A percentile compares a stretch with the other conserved stretches of the same genome.
Evolutionary conservation across 129 eudicot genomes (phyloP).

Genomic region (Scalesia atractyloides): DNA sequence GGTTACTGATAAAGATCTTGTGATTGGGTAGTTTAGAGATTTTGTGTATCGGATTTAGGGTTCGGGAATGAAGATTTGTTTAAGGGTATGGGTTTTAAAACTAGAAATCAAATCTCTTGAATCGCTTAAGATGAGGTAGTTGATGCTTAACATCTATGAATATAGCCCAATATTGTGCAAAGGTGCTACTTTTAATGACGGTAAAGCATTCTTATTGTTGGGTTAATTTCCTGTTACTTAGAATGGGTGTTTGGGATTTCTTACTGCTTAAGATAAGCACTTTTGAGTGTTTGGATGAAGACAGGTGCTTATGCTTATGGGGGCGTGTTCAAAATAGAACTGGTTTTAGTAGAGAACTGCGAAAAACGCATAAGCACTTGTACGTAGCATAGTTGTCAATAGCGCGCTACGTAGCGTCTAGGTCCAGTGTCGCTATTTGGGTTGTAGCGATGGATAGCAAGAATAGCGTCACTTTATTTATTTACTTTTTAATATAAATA

Average conservation of each 20-base stretch:
- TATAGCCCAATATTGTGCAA: background rate
- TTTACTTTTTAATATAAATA: too few species aligned
- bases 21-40: slow-evolving; percentile 4
- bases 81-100: background rate
- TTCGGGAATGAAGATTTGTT: background rate
- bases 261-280: background rate
- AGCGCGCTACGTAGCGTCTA: too few species aligned
- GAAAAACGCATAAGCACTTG: background rate
- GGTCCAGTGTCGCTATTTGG: too few species aligned
- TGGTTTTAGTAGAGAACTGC: background rate
- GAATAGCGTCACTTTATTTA: too few species aligned
- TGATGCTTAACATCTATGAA: too few species aligned
- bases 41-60: background rate
- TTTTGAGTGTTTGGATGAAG: background rate
- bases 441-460: too few species aligned
- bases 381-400: background rate
- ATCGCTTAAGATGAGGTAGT: background rate
- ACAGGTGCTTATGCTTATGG: background rate
- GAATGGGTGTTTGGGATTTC: too few species aligned
- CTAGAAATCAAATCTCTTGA: background rate
- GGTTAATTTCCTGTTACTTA: too few species aligned
- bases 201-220: background rate
- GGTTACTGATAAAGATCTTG: slow-evolving; percentile 3
- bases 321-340: background rate
- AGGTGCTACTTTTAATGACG: background rate